Base-by-base conservation (phyloP, 2,329 filamentous ascomycete genomes). In the Neopestalotiopsis rosae region DNA sequence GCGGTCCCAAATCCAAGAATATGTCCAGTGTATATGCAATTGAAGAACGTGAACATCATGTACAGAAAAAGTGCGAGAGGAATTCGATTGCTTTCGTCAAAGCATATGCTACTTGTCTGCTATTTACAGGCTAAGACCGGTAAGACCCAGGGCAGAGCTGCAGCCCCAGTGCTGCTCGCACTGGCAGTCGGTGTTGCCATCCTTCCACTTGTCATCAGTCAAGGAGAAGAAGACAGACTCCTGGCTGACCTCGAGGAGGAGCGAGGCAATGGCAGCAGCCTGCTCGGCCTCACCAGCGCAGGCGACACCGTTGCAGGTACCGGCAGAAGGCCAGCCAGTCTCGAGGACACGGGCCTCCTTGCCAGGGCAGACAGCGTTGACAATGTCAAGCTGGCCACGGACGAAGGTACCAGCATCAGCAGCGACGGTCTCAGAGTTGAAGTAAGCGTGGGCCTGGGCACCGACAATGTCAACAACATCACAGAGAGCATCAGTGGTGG, bases 381-480 rank as follows among this genome's bases (percentile, higher is more conserved):
- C 90, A 72, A 93, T 85, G 61, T 89, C 83, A 72, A 97, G 88
- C 87, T 97, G 91, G 75, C 85, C 78, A 73, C 86, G 83, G 75
- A 95, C 92, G 80, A 98, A 98, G 66, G 84, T 79, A 79, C 95
- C 95, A 67, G 95, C 94, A 65, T 87, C 77, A 4, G 82, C 76
- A 70, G 94, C 88, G 30, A 82, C 78, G 72, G 91, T 87, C 69
- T 87, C 84, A 61, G 89, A 79, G 86, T 97, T 97, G 92, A 98
- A 98, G 92, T 92, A 98, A 74, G 95, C 91, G 85, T 98, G 95
- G 77, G 97, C 90, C 88, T 98, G 97, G 82, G 90, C 90, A 81
- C 91, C 93, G 49, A 94, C 88, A 71, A 97, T 85, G 78, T 97
- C 94, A 69, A 98, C 86, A 75, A 86, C 88, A 45, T 77, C 75